Evolutionary conservation across 2,329 filamentous ascomycete genomes (phyloP).

Genomic region (Fusarium albidum): DNA sequence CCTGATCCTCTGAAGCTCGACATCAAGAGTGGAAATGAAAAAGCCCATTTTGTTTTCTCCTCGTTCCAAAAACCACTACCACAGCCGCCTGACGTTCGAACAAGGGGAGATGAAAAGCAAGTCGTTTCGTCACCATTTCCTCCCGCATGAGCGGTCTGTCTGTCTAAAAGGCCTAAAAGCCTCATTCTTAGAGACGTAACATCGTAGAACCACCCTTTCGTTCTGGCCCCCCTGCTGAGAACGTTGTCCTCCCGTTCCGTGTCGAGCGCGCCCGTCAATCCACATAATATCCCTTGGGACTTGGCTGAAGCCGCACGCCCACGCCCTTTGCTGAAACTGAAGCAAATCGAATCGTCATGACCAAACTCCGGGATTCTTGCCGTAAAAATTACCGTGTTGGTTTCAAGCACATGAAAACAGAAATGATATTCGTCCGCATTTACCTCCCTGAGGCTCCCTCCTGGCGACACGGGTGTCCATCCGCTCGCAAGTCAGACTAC

Average conservation of each 20-base stretch:
- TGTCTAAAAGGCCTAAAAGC: conserved; percentile 39
- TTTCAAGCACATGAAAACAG: conserved; percentile 16
- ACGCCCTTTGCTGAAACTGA: conserved; percentile 11
- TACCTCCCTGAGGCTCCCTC: conserved; percentile 17
- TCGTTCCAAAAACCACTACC: conserved; percentile 6
- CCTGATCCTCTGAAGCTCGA: background rate
- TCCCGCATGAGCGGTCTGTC: conserved; percentile 41
- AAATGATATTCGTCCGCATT: conserved; percentile 23
- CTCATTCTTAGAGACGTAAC: conserved; percentile 22
- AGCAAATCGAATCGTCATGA: conserved; percentile 31
- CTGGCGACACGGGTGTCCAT: conserved; percentile 11
- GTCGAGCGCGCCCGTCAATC: conserved; percentile 13
- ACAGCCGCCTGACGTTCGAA: conserved; percentile 6
- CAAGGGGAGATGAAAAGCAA: conserved; percentile 2
- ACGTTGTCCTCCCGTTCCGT: conserved; percentile 11
- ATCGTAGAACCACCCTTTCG: conserved; percentile 6
- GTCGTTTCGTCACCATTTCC: conserved; percentile 25
- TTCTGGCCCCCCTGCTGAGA: conserved; percentile 6
- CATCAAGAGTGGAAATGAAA: conserved; percentile 18
- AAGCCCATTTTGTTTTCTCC: conserved; percentile 23
- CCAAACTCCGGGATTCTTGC: conserved; percentile 29
- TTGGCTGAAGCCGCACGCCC: conserved; percentile 15
- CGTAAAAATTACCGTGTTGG: conserved; percentile 20
- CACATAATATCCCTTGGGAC: conserved; percentile 12
- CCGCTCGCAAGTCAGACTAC: conserved; percentile 17